phyloP scores from a whole-genome alignment of 768 basidiomycete genomes.

The Phylloporus sp. region DNA sequence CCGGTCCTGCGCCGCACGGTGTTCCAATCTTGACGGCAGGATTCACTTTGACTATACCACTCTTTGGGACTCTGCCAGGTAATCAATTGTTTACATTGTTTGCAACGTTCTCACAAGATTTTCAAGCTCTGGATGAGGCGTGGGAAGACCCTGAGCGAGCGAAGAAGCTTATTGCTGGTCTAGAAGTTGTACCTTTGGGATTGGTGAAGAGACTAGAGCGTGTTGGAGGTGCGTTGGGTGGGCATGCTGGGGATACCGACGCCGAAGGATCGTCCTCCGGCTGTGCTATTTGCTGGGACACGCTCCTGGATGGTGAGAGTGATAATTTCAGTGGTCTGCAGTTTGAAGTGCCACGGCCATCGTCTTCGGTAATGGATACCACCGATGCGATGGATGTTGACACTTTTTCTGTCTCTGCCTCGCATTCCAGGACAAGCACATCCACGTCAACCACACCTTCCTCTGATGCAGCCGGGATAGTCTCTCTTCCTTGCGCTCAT shows the following conservation, averaged over 20 bases:
- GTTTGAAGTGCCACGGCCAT: slow-evolving; percentile 1
- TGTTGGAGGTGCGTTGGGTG: slow-evolving; percentile 35
- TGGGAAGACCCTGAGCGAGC: slow-evolving; percentile 67
- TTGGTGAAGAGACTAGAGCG: slow-evolving; percentile 61
- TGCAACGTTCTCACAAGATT: slow-evolving; percentile 26
- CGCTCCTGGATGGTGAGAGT: slow-evolving; percentile 45
- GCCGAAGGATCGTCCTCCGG: slow-evolving; percentile 37
- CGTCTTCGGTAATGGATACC: background rate
- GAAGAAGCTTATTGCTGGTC: slow-evolving; percentile 52
- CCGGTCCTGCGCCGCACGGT: slow-evolving; percentile 20
- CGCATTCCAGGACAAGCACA: slow-evolving; percentile 10
- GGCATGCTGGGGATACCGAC: slow-evolving; percentile 26
- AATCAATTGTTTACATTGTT: slow-evolving; percentile 23
- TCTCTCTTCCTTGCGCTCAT: slow-evolving; percentile 74
- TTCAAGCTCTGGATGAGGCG: slow-evolving; percentile 30
- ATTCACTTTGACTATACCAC: slow-evolving; percentile 34
- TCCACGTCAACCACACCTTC: slow-evolving; percentile 6
- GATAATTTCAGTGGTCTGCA: slow-evolving; percentile 27
- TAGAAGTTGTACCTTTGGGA: slow-evolving; percentile 64
- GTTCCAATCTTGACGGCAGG: slow-evolving; percentile 25
- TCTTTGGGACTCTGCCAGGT: slow-evolving; percentile 22
- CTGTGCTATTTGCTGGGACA: slow-evolving; percentile 79
- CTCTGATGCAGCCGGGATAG: slow-evolving; percentile 40
- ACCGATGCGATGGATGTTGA: slow-evolving; percentile 21
- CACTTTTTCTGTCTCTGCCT: slow-evolving; percentile 2